Conservation (phyloP, 805 yeast genomes). For the Ogataea trehaloabstinens region DNA sequence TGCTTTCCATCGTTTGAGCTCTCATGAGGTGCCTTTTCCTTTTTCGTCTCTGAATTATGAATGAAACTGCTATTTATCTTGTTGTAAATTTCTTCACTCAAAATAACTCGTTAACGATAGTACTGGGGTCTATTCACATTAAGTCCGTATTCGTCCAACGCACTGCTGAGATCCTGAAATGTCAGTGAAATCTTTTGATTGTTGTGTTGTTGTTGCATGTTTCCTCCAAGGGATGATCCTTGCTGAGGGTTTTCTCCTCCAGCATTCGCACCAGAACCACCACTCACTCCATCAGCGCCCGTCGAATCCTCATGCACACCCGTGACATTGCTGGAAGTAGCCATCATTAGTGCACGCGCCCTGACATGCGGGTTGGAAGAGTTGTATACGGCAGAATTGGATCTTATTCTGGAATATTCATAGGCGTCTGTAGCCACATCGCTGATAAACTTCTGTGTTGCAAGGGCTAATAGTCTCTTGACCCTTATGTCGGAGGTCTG, state of each 20-base stretch:
- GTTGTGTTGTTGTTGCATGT: conserved; percentile 19
- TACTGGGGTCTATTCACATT: conserved; percentile 91
- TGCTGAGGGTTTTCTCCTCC: conserved; percentile 17
- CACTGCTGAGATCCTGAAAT: conserved; percentile 90
- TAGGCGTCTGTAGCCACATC: conserved; percentile 97
- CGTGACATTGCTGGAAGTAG: conserved; percentile 42
- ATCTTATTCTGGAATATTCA: conserved; percentile 89
- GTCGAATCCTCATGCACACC: conserved; percentile 32
- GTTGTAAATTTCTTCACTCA: background rate
- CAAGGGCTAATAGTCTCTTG: conserved; percentile 83
- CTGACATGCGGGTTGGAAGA: conserved; percentile 83
- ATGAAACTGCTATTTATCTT: no score
- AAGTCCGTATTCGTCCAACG: conserved; percentile 79
- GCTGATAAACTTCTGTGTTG: conserved; percentile 92
- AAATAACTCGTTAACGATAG: conserved; percentile 54
- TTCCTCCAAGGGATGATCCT: conserved; percentile 9
- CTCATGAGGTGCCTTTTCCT: conserved; percentile 26
- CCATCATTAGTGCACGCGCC: conserved; percentile 69
- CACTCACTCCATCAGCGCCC: conserved; percentile 17
- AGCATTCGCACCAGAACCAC: conserved; percentile 1
- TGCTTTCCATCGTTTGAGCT: conserved; percentile 56
- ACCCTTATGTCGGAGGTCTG: conserved; percentile 74
- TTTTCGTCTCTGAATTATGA: no score
- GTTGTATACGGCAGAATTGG: conserved; percentile 82
- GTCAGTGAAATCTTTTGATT: conserved; percentile 74